A percentile compares a stretch with the other conserved stretches of the same genome.
These are phyloP conservation scores for Voacanga thouarsii DNA, from an alignment of 257 asterid genomes.

Conservation along the genomic window DNA sequence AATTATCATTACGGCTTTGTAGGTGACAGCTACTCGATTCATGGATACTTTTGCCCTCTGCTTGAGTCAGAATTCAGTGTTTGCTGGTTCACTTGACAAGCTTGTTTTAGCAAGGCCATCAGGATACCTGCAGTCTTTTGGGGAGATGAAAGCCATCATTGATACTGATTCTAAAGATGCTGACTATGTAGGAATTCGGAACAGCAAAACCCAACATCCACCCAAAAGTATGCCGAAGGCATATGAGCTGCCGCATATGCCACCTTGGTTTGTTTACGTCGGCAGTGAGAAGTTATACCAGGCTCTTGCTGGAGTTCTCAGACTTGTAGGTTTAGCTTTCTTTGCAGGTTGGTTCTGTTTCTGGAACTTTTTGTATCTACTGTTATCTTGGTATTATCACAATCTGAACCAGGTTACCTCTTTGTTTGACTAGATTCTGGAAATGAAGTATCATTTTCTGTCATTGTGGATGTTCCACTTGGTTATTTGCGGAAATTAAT, in stretches of 20 bases:
- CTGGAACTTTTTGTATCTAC: constrained; percentile 14
- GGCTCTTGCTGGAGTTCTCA: constrained; percentile 73
- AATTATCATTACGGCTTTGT: background rate
- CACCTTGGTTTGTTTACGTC: constrained; percentile 79
- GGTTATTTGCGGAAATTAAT: constrained; percentile 68
- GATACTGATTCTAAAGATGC: constrained; percentile 30
- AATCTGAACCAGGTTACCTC: constrained; percentile 18
- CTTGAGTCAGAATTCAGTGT: constrained; percentile 79
- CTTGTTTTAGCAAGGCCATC: constrained; percentile 54
- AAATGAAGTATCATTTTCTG: constrained; percentile 62
- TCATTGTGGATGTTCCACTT: constrained; percentile 70
- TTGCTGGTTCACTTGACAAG: constrained; percentile 83
- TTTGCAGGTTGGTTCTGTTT: constrained; percentile 58
- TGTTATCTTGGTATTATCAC: constrained; percentile 11
- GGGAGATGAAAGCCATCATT: constrained; percentile 63
- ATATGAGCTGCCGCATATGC: constrained; percentile 76
- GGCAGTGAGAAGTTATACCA: constrained; percentile 78
- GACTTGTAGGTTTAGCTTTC: constrained; percentile 68
- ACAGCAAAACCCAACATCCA: constrained; percentile 27
- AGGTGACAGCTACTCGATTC: constrained; percentile 79
- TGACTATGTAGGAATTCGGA: constrained; percentile 35
- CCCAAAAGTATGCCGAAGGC: constrained; percentile 39
- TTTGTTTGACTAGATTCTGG: constrained; percentile 50
- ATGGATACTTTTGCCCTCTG: constrained; percentile 87
- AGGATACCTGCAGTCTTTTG: constrained; percentile 79